Conservation (phyloP, 139 green algal genomes). For the Tetraselmis chui region DNA sequence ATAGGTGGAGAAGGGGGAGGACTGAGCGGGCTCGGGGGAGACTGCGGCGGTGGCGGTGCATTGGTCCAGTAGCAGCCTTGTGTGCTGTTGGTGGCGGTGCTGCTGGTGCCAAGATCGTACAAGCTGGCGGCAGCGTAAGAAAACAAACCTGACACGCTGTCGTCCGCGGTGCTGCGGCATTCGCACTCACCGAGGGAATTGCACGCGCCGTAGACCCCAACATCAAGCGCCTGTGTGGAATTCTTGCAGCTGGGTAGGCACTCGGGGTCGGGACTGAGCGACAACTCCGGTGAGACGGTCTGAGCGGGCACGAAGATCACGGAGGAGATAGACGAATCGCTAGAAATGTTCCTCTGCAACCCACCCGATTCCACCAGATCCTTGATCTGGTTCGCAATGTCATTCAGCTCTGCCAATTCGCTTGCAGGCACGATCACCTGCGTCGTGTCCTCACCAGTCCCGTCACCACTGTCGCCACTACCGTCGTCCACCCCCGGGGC, state of each 20-base stretch:
- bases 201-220: neutral
- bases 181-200: neutral
- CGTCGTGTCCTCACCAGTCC: neutral
- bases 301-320: neutral
- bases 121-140: neutral
- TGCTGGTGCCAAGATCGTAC: neutral
- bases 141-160: neutral
- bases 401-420: neutral
- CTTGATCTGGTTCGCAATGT: neutral
- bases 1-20: neutral
- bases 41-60: neutral
- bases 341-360: neutral
- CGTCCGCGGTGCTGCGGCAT: neutral
- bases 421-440: neutral
- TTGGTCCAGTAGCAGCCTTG: neutral
- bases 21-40: neutral
- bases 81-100: neutral
- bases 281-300: neutral
- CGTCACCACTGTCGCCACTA: neutral
- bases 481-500: neutral
- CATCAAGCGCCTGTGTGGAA: neutral
- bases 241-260: constrained; percentile 17
- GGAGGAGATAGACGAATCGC: neutral
- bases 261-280: neutral
- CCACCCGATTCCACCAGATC: neutral